Base-by-base conservation (phyloP, 2,329 filamentous ascomycete genomes). In the Stagonosporopsis rhizophila region DNA sequence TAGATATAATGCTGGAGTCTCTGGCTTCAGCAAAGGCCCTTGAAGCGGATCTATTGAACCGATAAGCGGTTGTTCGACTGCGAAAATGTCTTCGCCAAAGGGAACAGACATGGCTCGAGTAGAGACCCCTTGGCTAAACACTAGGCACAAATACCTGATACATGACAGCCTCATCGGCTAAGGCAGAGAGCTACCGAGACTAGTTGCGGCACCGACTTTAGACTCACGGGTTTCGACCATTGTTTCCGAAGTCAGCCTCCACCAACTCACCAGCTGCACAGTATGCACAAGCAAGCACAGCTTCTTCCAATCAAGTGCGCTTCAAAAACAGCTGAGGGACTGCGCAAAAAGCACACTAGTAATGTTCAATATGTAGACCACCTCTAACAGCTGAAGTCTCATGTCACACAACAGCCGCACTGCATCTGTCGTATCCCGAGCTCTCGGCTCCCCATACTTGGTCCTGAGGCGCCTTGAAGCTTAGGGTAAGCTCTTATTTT, bases 381-480 rank as follows among this genome's bases (percentile, higher is more conserved):
- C 20, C 30, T 14, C 15, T 34, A 2, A 25, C 15, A 19, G 28
- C 41, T 37, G 27, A 38, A n/a, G 15, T 32, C 17, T 28, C 12
- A 19, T 42, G 32, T 48, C 44, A n/a, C 42, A 56, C 47, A 25
- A 34, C 47, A 48, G 51, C 30, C 23, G 32, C 28, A 27, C 40
- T 37, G 20, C 54, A 41, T 44, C 48, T 57, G 44, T 12, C 39
- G 32, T 35, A 17, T 34, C 48, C 23, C 48, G 44, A 58, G 39
- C 48, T 58, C 37, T 58, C 56, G 56, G 56, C 52, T 59, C 56
- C 52, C 56, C 56, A 59, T 50, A 39, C 53, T 52, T 52, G 44
- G 53, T 48, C 47, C 47, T 47, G 11, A 52, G 44, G 47, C 37
- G 51, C 23, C 39, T 30, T 55, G 46, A 51, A 51, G 44, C 51